Percentiles rank a stretch among this genome's conserved stretches.
phyloP scores from a whole-genome alignment of 1,284 basidiomycete genomes.

The Pseudomicrostroma phylloplanum region DNA sequence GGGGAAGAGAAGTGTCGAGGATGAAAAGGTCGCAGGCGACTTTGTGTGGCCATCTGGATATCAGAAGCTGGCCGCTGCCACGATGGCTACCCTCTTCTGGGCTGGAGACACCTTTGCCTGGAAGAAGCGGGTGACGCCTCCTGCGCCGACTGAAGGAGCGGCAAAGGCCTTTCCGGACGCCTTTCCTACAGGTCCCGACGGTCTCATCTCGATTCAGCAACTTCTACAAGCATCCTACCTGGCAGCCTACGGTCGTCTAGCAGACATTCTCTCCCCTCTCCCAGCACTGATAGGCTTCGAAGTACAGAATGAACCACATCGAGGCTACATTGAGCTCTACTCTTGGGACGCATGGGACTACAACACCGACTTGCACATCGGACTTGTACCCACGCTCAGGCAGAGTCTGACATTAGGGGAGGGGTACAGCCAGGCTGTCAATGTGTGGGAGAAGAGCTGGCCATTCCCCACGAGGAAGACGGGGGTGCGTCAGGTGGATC shows the following conservation, averaged over 20 bases:
- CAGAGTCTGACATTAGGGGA: slow-evolving; percentile 41
- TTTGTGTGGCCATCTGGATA: slow-evolving; percentile 50
- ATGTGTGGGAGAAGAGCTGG: slow-evolving; percentile 54
- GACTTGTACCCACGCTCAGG: slow-evolving; percentile 57
- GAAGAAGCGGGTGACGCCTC: slow-evolving; percentile 43
- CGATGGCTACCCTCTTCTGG: slow-evolving; percentile 52
- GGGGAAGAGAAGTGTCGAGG: slow-evolving; percentile 9
- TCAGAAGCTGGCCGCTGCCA: slow-evolving; percentile 48
- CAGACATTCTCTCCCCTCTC: slow-evolving; percentile 64
- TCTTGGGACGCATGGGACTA: slow-evolving; percentile 68
- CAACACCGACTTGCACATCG: slow-evolving; percentile 86
- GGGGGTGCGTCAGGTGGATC: slow-evolving; percentile 32
- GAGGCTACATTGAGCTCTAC: slow-evolving; percentile 76
- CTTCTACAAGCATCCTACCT: slow-evolving; percentile 79
- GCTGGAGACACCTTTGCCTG: slow-evolving; percentile 68
- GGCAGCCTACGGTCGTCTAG: slow-evolving; percentile 68
- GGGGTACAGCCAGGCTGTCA: slow-evolving; percentile 53
- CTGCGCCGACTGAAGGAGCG: neutral
- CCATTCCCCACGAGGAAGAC: slow-evolving; percentile 42
- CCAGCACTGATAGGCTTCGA: slow-evolving; percentile 84
- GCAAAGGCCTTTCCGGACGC: slow-evolving; percentile 35
- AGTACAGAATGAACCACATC: slow-evolving; percentile 88
- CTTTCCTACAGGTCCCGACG: neutral
- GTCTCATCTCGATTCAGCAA: slow-evolving; percentile 59
- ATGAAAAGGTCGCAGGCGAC: slow-evolving; percentile 24